A percentile compares a stretch with the other conserved stretches of the same genome.
These are phyloP conservation scores for Tetrahymena thermophila DNA, from an alignment of 73 alveolate genomes.

Conservation along the genomic window DNA sequence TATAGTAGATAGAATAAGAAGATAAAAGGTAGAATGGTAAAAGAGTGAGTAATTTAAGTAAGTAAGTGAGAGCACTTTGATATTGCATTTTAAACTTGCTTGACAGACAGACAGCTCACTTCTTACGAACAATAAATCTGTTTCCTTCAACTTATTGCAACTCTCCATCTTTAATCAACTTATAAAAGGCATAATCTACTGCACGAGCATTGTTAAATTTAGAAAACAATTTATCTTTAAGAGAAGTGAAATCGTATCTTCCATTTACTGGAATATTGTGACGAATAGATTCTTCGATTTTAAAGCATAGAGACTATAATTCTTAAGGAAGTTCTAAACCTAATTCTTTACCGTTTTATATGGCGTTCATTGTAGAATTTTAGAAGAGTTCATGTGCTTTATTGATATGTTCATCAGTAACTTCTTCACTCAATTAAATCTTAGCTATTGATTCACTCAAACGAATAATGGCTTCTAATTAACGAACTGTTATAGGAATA, in stretches of 20 bases:
- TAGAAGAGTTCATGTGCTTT: slow-evolving; percentile 98
- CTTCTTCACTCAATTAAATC: slow-evolving; percentile 88
- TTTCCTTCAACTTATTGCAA: neutral
- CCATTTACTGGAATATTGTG: slow-evolving; percentile 77
- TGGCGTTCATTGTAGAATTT: slow-evolving; percentile 95
- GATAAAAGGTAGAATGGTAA: neutral
- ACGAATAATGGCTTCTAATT: slow-evolving; percentile 99
- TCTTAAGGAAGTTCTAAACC: slow-evolving; percentile 71
- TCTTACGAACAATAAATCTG: neutral
- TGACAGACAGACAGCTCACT: neutral
- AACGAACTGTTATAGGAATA: slow-evolving; percentile 97
- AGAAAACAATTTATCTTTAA: neutral
- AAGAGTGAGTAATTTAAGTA: neutral
- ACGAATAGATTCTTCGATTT: slow-evolving; percentile 85
- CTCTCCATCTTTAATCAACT: neutral
- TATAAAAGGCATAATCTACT: neutral
- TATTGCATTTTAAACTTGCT: neutral
- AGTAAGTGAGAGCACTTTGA: no score
- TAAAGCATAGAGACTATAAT: slow-evolving; percentile 58
- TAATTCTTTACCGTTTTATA: slow-evolving; percentile 70
- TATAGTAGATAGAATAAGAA: neutral
- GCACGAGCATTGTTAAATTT: neutral
- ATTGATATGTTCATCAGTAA: slow-evolving; percentile 89
- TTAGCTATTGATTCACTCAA: slow-evolving; percentile 98
- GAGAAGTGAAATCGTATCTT: slow-evolving; percentile 6